phyloP scores from a whole-genome alignment of 768 basidiomycete species.

The Russula virescens region DNA sequence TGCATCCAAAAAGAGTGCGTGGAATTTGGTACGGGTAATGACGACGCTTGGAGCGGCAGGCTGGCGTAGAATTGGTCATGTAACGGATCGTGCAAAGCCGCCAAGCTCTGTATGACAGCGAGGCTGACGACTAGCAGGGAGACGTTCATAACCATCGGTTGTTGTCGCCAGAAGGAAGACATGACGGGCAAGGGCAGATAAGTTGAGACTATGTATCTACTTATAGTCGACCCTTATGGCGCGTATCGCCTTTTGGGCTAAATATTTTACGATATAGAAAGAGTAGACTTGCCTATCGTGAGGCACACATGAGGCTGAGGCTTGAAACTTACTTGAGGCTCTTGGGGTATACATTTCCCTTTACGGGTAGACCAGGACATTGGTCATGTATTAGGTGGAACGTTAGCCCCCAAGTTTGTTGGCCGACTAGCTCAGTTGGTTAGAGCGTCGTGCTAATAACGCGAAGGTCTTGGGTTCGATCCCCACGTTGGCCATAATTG shows the following conservation, averaged over 20 bases:
- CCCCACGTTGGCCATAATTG: conserved; percentile 25
- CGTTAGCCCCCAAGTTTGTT: no score
- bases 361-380: no score
- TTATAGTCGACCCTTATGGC: no score
- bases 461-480: conserved; percentile 29
- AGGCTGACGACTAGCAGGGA: neutral
- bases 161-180: neutral
- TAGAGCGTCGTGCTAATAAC: conserved; percentile 87
- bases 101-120: neutral
- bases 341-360: no score
- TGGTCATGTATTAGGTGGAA: no score
- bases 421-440: conserved; percentile 74
- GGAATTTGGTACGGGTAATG: conserved; percentile 54
- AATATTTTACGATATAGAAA: no score
- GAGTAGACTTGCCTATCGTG: no score
- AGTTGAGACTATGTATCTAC: no score
- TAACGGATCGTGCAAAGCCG: neutral
- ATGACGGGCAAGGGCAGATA: no score
- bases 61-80: conserved; percentile 1
- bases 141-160: neutral
- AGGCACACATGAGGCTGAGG: no score
- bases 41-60: neutral
- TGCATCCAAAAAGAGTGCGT: conserved; percentile 73
- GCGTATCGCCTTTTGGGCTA: no score
- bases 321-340: no score